Percentiles rank a stretch among this genome's conserved stretches.
Evolutionary conservation across 1,284 basidiomycete genomes (phyloP).

Genomic region (Tilletia setariae): DNA sequence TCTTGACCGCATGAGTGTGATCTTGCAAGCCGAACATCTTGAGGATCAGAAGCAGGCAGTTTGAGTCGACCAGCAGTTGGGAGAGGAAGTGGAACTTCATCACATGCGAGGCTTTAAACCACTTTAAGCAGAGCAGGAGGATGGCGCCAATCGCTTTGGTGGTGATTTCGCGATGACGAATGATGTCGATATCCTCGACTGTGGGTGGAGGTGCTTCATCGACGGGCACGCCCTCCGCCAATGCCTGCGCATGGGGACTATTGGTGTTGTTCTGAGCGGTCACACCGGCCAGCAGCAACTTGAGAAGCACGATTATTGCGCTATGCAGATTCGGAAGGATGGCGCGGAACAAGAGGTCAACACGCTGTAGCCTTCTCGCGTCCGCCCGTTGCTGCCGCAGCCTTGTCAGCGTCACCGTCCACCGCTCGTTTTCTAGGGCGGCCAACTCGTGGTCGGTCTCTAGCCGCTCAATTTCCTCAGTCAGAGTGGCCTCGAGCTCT

Average conservation of each 20-base stretch:
- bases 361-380: conserved; percentile 41
- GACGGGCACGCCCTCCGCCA: conserved; percentile 42
- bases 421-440: conserved; percentile 41
- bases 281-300: conserved; percentile 49
- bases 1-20: conserved; percentile 74
- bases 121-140: conserved; percentile 81
- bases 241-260: conserved; percentile 45
- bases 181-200: conserved; percentile 90
- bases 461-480: conserved; percentile 34
- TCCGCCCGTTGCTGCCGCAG: conserved; percentile 44
- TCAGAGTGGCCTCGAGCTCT: conserved; percentile 39
- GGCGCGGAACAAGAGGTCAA: conserved; percentile 46
- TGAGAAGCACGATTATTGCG: conserved; percentile 51
- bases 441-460: conserved; percentile 44
- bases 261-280: conserved; percentile 46
- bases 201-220: conserved; percentile 67
- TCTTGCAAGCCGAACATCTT: conserved; percentile 99
- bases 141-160: conserved; percentile 96
- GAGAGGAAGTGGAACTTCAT: conserved; percentile 99
- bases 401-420: conserved; percentile 27
- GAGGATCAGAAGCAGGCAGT: conserved; percentile 85
- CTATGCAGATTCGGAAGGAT: conserved; percentile 47
- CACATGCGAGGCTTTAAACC: conserved; percentile 87
- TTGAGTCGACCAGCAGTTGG: conserved; percentile 89
- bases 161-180: conserved; percentile 92